Base-by-base conservation (phyloP, 1,284 basidiomycete genomes). In the Cronartium ribicola region DNA sequence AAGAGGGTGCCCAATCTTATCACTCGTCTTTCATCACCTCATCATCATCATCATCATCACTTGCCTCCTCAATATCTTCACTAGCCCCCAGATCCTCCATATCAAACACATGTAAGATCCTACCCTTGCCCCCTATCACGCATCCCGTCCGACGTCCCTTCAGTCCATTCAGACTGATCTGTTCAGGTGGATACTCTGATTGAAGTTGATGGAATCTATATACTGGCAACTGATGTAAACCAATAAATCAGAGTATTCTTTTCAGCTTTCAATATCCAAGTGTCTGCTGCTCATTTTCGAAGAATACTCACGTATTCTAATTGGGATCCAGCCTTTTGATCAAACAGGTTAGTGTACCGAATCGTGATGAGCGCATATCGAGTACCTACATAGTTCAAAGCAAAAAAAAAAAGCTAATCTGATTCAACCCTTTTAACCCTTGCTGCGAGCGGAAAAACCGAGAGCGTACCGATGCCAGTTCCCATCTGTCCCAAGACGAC, bases 101-200 rank as follows among this genome's bases (percentile, higher is more conserved):
- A 59, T 71, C 69, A 71, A 71, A 71, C 17, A 65, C 69, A 59
- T 71, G 61, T 40, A 71, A 41, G 43, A 65, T 64, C 48, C 69
- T 71, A 11, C 70, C 63, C 57, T 66, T 43, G 11, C 70, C 70
- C 41, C 62, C 65, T 39, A 66, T 48, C 48, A 72, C 70, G 60
- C 70, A 72, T 20, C 62, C 70, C 14, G 62, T 60, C 36, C 70
- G 29, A 39, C 70, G 36, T 20, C 62, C 62, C 46, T 41, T 72
- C 11, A 14, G 41, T 11, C 70, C 70, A 66, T 72, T 72, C 22
- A 72, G 44, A 66, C 48, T 59, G 48, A 72, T 72, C 29, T 66
- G 62, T 29, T 65, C 63, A 11, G 70, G 63, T 39, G 37, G 22
- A 60, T 41, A 72, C 29, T 65, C 70, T 22, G 70, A 72, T 39